Evolutionary conservation across 176 grass and related monocot genomes (phyloP).

Genomic region (Saccharum spontaneum): DNA sequence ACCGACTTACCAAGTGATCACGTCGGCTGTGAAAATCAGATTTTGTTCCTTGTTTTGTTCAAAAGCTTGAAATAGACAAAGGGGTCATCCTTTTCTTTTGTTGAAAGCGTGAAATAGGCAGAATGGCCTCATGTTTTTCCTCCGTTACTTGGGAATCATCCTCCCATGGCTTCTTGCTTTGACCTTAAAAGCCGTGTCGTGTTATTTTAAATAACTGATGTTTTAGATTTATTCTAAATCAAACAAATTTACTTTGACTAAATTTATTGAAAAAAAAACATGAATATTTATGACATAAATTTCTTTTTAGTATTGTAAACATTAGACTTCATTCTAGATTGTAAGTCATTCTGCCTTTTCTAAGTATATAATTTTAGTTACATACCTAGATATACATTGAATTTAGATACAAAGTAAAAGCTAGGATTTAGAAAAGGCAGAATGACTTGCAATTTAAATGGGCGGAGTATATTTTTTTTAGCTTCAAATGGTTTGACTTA

Average conservation of each 20-base stretch:
- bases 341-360: too few species aligned
- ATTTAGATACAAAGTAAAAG: too few species aligned
- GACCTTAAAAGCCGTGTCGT: background rate
- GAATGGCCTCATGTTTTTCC: background rate
- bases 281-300: background rate
- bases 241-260: background rate
- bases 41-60: conserved; percentile 11
- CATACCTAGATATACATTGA: too few species aligned
- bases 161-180: background rate
- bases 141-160: background rate
- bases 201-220: background rate
- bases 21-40: background rate
- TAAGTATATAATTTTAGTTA: too few species aligned
- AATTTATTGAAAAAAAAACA: background rate
- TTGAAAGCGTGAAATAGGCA: background rate
- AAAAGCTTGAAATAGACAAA: background rate
- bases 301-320: too few species aligned
- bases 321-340: too few species aligned
- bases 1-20: background rate
- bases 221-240: background rate
- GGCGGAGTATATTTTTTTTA: too few species aligned
- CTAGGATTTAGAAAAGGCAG: too few species aligned
- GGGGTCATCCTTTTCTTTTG: background rate
- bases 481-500: background rate
- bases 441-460: too few species aligned